Percentiles rank a stretch among this genome's conserved stretches.
phyloP scores from a whole-genome alignment of 768 basidiomycete species.

The Leccinum pellstonianum region DNA sequence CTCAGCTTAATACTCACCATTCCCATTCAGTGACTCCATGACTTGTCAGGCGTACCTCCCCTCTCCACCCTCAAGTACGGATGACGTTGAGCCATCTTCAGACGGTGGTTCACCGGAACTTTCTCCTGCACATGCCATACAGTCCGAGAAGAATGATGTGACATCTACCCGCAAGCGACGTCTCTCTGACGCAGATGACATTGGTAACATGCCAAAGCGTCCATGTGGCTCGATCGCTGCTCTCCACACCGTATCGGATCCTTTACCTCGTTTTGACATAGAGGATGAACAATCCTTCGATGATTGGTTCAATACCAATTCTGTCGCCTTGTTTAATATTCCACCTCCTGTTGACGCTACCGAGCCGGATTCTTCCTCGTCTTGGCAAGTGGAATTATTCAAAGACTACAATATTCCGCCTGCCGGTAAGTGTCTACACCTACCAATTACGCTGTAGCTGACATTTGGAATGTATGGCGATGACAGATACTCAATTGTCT shows the following conservation, averaged over 20 bases:
- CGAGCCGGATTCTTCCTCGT: slow-evolving; percentile 25
- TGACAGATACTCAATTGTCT: background rate
- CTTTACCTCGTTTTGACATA: slow-evolving; percentile 20
- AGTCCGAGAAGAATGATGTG: too few species aligned
- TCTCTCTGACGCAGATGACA: slow-evolving; percentile 33
- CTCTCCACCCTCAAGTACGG: too few species aligned
- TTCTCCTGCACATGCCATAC: too few species aligned
- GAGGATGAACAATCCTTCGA: slow-evolving; percentile 30
- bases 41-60: too few species aligned
- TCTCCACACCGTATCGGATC: slow-evolving; percentile 33
- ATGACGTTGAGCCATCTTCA: too few species aligned
- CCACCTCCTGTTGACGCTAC: slow-evolving; percentile 26
- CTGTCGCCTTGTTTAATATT: slow-evolving; percentile 26
- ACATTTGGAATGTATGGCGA: background rate
- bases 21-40: too few species aligned
- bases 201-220: slow-evolving; percentile 25
- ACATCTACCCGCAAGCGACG: slow-evolving; percentile 34
- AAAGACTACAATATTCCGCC: slow-evolving; percentile 24
- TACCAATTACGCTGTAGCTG: background rate
- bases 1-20: too few species aligned
- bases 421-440: slow-evolving; percentile 5
- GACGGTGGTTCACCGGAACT: too few species aligned
- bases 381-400: slow-evolving; percentile 37
- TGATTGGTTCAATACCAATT: slow-evolving; percentile 36
- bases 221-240: slow-evolving; percentile 15